Evolutionary conservation across 2,329 filamentous ascomycete genomes (phyloP).

Genomic region (Paecilomyces formosus): DNA sequence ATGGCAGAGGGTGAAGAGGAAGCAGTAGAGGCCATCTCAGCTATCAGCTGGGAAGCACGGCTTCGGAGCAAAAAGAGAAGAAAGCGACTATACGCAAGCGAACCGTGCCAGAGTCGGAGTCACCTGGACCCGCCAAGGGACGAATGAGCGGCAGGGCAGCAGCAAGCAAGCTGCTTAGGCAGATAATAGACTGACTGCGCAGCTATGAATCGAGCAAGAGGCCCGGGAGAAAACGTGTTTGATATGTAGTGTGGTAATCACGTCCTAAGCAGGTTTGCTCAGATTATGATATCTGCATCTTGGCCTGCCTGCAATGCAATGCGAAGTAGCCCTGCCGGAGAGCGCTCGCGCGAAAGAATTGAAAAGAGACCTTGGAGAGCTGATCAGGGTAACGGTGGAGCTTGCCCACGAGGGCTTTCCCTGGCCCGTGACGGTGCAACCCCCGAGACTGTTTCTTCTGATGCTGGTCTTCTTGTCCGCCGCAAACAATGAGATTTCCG

Average conservation of each 20-base stretch:
- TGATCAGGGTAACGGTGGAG: constrained; percentile 5
- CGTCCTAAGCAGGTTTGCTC: constrained; percentile 32
- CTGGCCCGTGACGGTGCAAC: not conserved
- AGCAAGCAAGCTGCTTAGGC: constrained; percentile 17
- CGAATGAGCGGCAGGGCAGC: constrained; percentile 22
- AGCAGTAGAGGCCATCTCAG: constrained; percentile 32
- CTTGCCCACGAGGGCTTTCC: not conserved
- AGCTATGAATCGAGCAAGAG: constrained; percentile 23
- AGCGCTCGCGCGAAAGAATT: constrained; percentile 23
- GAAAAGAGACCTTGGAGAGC: constrained; percentile 3
- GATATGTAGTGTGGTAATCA: constrained; percentile 23
- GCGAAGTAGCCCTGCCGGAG: constrained; percentile 34
- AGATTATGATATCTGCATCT: constrained; percentile 36
- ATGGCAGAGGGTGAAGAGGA: constrained; percentile 26
- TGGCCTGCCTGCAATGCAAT: constrained; percentile 32
- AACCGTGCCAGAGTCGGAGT: constrained; percentile 27
- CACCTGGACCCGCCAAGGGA: constrained; percentile 31
- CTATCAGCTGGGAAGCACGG: constrained; percentile 22
- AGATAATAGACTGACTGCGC: constrained; percentile 17
- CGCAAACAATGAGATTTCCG: constrained; percentile 14
- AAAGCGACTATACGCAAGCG: constrained; percentile 17
- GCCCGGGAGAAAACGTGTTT: constrained; percentile 20
- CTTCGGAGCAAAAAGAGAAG: constrained; percentile 15
- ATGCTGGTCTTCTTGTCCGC: not conserved
- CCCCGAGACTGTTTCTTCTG: not conserved